Conservation (phyloP, 129 eudicot genomes). For the Helichrysum umbraculigerum region DNA sequence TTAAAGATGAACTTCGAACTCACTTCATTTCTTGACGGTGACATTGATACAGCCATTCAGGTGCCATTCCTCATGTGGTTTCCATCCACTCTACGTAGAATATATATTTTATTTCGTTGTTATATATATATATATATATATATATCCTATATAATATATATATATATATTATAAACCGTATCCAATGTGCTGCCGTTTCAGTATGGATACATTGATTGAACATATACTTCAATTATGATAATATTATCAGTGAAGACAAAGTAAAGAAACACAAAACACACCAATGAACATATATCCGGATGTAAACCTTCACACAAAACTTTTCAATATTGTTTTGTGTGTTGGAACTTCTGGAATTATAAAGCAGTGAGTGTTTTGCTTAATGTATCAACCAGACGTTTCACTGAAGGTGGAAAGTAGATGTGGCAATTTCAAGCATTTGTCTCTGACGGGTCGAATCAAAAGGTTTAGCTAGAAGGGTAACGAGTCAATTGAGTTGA, state of each 20-base stretch:
- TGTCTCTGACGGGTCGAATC: neutral
- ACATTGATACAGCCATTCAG: slow-evolving; percentile 93
- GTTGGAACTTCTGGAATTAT: no score
- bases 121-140: no score
- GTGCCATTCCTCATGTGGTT: slow-evolving; percentile 33
- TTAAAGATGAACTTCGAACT: slow-evolving; percentile 95
- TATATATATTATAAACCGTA: no score
- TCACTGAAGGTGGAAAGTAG: neutral
- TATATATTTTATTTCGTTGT: no score
- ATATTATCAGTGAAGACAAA: no score
- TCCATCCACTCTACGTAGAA: neutral
- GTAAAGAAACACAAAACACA: neutral
- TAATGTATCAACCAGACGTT: neutral
- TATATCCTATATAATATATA: no score
- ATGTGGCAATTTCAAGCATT: neutral
- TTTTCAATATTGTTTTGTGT: no score
- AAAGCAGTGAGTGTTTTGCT: no score
- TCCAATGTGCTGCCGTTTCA: no score
- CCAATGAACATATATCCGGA: neutral
- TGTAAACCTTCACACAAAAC: neutral
- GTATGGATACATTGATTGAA: no score
- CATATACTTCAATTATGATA: no score
- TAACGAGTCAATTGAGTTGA: neutral
- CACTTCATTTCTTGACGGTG: slow-evolving; percentile 85
- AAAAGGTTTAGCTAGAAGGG: neutral